phyloP scores from a whole-genome alignment of 805 yeast genomes.

The Kazachstania viticola region DNA sequence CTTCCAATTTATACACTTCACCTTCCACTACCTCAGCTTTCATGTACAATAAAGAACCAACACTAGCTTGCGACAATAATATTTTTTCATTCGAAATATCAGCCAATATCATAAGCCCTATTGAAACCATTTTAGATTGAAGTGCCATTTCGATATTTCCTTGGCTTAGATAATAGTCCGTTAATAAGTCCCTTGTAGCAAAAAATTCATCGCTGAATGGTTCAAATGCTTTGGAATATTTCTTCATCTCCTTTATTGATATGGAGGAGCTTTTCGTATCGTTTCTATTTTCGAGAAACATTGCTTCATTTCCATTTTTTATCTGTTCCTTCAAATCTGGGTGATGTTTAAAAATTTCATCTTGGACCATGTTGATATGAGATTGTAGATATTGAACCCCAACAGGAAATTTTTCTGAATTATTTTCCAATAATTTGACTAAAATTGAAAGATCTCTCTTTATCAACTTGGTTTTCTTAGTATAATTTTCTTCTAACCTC shows the following conservation, averaged over 20 bases:
- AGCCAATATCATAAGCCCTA: slow-evolving; percentile 55
- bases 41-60: slow-evolving; percentile 54
- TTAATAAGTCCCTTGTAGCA: slow-evolving; percentile 56
- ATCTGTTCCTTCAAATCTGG: slow-evolving; percentile 25
- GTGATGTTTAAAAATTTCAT: slow-evolving; percentile 26
- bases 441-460: slow-evolving; percentile 59
- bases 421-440: slow-evolving; percentile 36
- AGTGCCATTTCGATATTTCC: slow-evolving; percentile 52
- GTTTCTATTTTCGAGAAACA: too few relatives aligned
- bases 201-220: slow-evolving; percentile 65
- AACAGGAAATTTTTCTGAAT: slow-evolving; percentile 30
- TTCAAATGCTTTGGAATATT: slow-evolving; percentile 40
- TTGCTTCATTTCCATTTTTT: slow-evolving; percentile 3
- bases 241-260: slow-evolving; percentile 3
- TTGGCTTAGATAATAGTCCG: slow-evolving; percentile 49
- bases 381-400: slow-evolving; percentile 39
- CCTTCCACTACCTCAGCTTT: slow-evolving; percentile 49
- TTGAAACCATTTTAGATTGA: slow-evolving; percentile 43
- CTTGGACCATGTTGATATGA: slow-evolving; percentile 50
- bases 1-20: slow-evolving; percentile 12
- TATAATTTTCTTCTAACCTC: background rate
- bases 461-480: slow-evolving; percentile 35
- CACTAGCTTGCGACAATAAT: slow-evolving; percentile 48
- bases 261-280: slow-evolving; percentile 3
- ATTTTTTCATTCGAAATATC: slow-evolving; percentile 48